Percentiles rank a stretch among this genome's conserved stretches.
Evolutionary conservation across 768 basidiomycete genomes (phyloP).

Genomic region (Pisolithus tinctorius): DNA sequence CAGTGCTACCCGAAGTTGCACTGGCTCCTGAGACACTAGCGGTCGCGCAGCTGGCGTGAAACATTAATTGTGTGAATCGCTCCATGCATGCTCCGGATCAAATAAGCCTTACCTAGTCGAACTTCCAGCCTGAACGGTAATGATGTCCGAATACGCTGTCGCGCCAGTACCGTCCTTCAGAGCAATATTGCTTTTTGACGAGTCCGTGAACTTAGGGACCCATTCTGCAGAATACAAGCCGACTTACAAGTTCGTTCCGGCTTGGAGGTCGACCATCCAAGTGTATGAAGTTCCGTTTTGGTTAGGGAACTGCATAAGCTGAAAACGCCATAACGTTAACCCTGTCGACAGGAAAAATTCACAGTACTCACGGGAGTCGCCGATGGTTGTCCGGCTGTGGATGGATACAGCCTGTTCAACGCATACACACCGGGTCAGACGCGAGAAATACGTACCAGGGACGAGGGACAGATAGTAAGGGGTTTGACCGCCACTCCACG

Average conservation of each 20-base stretch:
- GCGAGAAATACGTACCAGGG: slow-evolving; percentile 41
- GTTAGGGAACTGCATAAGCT: slow-evolving; percentile 51
- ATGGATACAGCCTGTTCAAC: neutral
- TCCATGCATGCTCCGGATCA: neutral
- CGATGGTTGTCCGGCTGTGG: slow-evolving; percentile 44
- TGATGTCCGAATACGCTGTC: slow-evolving; percentile 44
- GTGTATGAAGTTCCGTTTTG: slow-evolving; percentile 39
- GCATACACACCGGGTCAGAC: neutral
- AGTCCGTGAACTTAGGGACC: neutral
- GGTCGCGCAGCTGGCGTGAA: slow-evolving; percentile 20
- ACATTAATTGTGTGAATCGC: neutral
- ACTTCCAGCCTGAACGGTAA: slow-evolving; percentile 35
- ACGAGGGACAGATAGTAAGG: slow-evolving; percentile 59
- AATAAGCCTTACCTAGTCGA: slow-evolving; percentile 28
- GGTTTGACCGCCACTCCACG: slow-evolving; percentile 42
- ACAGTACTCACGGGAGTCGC: slow-evolving; percentile 42
- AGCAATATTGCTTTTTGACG: slow-evolving; percentile 37
- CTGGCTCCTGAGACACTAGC: slow-evolving; percentile 10
- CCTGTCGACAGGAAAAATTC: neutral
- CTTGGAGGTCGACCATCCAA: slow-evolving; percentile 47
- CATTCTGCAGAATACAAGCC: neutral
- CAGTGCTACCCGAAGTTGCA: neutral
- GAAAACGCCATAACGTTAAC: slow-evolving; percentile 4
- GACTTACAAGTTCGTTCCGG: slow-evolving; percentile 44
- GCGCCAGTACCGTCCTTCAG: slow-evolving; percentile 56